A percentile compares a stretch with the other conserved stretches of the same genome.
Evolutionary conservation across 305 asterid genomes (phyloP).

Genomic region (Fraxinus baroniana): DNA sequence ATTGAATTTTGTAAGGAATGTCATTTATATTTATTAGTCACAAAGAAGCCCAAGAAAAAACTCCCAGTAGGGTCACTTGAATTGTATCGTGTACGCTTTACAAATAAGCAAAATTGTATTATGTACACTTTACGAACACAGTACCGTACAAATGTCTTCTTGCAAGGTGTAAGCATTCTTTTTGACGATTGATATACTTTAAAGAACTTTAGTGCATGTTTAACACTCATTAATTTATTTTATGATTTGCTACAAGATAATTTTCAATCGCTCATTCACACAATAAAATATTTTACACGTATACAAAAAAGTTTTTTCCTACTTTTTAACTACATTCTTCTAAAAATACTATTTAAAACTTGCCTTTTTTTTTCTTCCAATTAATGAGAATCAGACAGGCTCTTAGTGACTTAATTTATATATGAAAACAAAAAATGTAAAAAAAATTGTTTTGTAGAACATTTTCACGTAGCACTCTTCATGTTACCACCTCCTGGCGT

Average conservation of each 20-base stretch:
- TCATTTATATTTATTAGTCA: neutral
- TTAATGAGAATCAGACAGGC: constrained; percentile 9
- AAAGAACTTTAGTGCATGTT: constrained; percentile 27
- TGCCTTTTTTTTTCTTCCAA: neutral
- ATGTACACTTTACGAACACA: constrained; percentile 35
- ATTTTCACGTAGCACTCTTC: constrained; percentile 31
- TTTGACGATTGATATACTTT: constrained; percentile 57
- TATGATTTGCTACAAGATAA: too few species aligned
- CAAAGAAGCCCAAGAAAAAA: constrained; percentile 1
- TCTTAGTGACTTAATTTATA: neutral
- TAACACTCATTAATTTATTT: too few species aligned
- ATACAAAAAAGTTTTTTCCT: too few species aligned
- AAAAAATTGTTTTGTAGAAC: constrained; percentile 36
- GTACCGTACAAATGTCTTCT: constrained; percentile 49
- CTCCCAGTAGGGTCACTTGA: neutral
- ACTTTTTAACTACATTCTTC: too few species aligned
- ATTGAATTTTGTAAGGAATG: neutral
- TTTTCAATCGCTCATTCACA: too few species aligned
- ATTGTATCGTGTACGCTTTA: constrained; percentile 58
- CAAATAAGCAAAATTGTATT: neutral
- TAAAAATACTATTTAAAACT: too few species aligned
- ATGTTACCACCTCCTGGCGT: constrained; percentile 35
- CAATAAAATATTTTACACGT: too few species aligned
- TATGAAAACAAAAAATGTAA: constrained; percentile 27
- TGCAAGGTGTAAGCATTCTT: constrained; percentile 37